Evolutionary conservation across 1,284 basidiomycete species (phyloP), one percentile per base, ranked within the genome.

Genomic region (Agaricales sp.): DNA sequence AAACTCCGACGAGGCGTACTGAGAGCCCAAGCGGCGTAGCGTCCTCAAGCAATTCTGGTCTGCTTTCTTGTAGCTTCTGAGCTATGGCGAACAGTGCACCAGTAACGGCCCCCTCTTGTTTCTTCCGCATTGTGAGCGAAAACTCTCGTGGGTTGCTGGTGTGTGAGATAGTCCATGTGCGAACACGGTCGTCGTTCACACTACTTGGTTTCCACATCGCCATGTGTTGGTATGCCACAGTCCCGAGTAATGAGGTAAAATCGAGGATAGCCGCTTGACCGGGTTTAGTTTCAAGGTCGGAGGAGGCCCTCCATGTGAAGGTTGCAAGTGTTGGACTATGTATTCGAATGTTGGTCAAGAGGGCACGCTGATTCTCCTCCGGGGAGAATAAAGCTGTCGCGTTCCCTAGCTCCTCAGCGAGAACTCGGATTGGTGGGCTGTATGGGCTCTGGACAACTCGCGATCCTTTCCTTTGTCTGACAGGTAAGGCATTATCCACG

Each of bases 151-250:
- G 52, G 18, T 38, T 51, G 54, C 26, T 60, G 52, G 49, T 58
- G 56, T 52, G 23, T 1, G 80, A 79, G 12, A 82, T 66, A 0
- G 78, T 82, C 80, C 81, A 83, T 1, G 79, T 83, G 16, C 80
- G 74, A 44, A 83, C 68, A 22, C 76, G 68, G 55, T 83, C 80
- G 55, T 83, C 80, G 58, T 82, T 82, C 19, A 80, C 61, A 14
- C 67, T 66, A 2, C 60, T 64, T 0, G 76, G 75, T 21, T 71
- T 66, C 8, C 58, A 54, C 1, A 67, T 62, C 1, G 72, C 66
- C 68, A 81, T 77, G 56, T 80, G 77, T 35, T 66, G 61, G 56
- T 77, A 78, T 20, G 60, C 61, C 13, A 63, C 63, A 21, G 60
- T 49, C 2, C 78, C 76, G 3, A 81, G 58, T 23, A 82, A 63